A percentile compares a stretch with the other conserved stretches of the same genome.
Conservation (phyloP, 345 rosid species). For the Diplotaxis tenuifolia region DNA sequence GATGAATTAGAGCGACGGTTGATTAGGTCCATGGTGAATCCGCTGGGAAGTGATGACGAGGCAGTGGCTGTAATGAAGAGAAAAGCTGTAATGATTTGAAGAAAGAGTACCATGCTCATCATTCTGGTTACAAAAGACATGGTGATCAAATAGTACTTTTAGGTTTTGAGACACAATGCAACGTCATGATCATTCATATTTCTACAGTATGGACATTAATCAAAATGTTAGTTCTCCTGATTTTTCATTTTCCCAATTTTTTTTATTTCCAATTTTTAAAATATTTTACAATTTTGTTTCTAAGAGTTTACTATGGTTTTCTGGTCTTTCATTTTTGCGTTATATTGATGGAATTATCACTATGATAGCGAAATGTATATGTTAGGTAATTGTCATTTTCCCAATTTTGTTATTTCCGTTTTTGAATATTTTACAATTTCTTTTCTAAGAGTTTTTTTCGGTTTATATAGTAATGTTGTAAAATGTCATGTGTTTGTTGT, state of each 20-base stretch:
- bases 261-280: not conserved
- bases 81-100: slow-evolving; percentile 13
- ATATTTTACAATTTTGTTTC: not conserved
- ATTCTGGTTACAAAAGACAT: not conserved
- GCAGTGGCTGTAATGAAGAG: not conserved
- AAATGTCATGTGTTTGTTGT: too few relatives aligned
- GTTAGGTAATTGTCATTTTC: too few relatives aligned
- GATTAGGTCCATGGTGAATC: slow-evolving; percentile 28
- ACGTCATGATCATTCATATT: not conserved
- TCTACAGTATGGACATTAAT: not conserved
- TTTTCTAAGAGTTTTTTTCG: too few relatives aligned
- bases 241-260: not conserved
- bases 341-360: too few relatives aligned
- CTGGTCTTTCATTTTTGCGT: too few relatives aligned
- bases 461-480: too few relatives aligned
- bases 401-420: not conserved
- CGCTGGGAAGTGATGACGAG: slow-evolving; percentile 1
- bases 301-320: too few relatives aligned
- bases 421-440: too few relatives aligned
- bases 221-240: not conserved
- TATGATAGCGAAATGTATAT: too few relatives aligned
- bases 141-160: too few relatives aligned
- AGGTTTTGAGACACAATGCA: not conserved
- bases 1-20: slow-evolving; percentile 3
- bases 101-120: not conserved